Conservation (phyloP, 768 basidiomycete species). For the Hirschioporus abietinus region DNA sequence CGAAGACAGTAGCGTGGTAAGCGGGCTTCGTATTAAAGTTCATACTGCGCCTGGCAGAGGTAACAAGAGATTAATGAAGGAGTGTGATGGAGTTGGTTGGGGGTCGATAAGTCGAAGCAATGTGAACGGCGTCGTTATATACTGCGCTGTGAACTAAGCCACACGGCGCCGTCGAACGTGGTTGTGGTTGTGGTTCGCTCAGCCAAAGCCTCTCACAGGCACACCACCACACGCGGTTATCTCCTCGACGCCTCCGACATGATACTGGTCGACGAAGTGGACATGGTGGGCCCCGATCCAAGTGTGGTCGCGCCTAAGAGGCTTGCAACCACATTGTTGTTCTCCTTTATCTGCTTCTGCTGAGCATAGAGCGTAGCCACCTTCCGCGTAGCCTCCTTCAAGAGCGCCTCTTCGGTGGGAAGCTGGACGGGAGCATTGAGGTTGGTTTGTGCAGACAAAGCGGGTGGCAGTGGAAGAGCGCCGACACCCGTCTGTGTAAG, state of each 20-base stretch:
- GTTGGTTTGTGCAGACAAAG: constrained; percentile 20
- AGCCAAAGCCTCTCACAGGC: not conserved
- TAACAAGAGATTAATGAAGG: not conserved
- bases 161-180: not conserved
- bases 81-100: not conserved
- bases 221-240: not conserved
- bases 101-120: not conserved
- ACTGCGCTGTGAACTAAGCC: not conserved
- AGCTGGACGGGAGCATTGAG: constrained; percentile 13
- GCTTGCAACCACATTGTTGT: constrained; percentile 47
- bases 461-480: constrained; percentile 43
- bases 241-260: not conserved
- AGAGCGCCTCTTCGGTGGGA: constrained; percentile 43
- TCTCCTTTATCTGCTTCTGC: constrained; percentile 49
- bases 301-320: constrained; percentile 23
- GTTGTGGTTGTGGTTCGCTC: not conserved
- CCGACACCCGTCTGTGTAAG: constrained; percentile 61
- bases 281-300: not conserved
- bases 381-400: constrained; percentile 34
- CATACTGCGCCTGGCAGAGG: not conserved
- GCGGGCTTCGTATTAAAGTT: not conserved
- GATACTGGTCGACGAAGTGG: not conserved
- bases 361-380: constrained; percentile 46
- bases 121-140: not conserved
- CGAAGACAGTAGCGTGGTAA: not conserved